A percentile compares a stretch with the other conserved stretches of the same genome.
phyloP scores from a whole-genome alignment of 2,329 filamentous ascomycete species.

The Aspergillus niger region DNA sequence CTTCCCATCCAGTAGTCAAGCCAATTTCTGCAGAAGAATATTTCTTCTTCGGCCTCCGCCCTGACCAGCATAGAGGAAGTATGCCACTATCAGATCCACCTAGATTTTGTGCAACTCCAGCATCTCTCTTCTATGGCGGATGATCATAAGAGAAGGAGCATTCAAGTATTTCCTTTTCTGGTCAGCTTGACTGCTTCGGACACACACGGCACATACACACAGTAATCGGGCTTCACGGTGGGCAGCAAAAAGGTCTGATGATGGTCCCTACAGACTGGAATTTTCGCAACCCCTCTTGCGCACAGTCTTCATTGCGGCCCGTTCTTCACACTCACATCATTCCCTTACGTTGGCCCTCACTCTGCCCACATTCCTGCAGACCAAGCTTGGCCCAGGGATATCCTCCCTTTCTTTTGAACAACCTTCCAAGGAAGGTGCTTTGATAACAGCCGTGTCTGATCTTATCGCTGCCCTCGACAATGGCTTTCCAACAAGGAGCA shows the following conservation, averaged over 20 bases:
- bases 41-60: background rate
- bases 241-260: background rate
- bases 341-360: conserved; percentile 13
- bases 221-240: background rate
- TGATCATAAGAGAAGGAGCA: background rate
- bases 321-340: conserved; percentile 11
- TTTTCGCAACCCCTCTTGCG: conserved; percentile 1
- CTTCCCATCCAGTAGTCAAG: background rate
- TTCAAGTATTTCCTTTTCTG: background rate
- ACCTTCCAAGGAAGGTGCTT: background rate
- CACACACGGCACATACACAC: background rate
- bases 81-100: background rate
- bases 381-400: conserved; percentile 21
- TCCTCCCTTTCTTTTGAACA: conserved; percentile 11
- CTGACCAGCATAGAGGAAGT: background rate
- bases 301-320: conserved; percentile 7
- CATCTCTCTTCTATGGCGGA: background rate
- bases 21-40: background rate
- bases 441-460: background rate
- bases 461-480: conserved; percentile 3
- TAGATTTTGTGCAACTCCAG: background rate
- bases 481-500: background rate
- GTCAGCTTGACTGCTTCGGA: background rate
- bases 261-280: background rate
- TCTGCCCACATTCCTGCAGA: conserved; percentile 12